These are phyloP conservation scores for Mallotus japonicus DNA, from an alignment of 441 rosid species.

Conservation along the genomic window DNA sequence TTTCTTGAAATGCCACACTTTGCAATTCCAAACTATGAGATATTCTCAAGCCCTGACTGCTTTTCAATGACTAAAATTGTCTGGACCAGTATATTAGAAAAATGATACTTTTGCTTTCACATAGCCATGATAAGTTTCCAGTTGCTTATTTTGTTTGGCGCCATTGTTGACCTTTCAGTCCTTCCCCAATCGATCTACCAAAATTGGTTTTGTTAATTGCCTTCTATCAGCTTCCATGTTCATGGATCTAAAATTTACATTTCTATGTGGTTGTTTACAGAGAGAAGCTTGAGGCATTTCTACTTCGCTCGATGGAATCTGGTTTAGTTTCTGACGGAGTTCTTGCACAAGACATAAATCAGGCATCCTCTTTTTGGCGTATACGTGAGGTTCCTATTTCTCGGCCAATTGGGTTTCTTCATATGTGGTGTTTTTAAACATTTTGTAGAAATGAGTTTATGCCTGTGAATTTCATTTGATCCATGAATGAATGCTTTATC, in stretches of 20 bases:
- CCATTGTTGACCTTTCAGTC: neutral
- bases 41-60: neutral
- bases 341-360: constrained; percentile 91
- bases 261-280: constrained; percentile 38
- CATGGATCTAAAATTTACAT: constrained; percentile 4
- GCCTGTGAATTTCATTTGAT: constrained; percentile 11
- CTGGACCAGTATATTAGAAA: neutral
- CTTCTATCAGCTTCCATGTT: too few relatives aligned
- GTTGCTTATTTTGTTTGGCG: neutral
- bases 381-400: constrained; percentile 75
- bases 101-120: constrained; percentile 1
- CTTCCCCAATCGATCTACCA: neutral
- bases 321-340: constrained; percentile 88
- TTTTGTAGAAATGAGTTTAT: neutral
- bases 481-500: neutral
- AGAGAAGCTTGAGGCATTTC: constrained; percentile 90
- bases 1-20: neutral
- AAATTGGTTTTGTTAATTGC: neutral
- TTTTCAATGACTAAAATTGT: neutral
- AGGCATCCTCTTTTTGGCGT: constrained; percentile 86
- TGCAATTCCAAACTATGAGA: neutral
- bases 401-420: constrained; percentile 9
- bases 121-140: neutral
- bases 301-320: constrained; percentile 68
- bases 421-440: neutral